Evolutionary conservation across 164 flowering plant genomes (phyloP).

Genomic region (Cinnamomum chago): DNA sequence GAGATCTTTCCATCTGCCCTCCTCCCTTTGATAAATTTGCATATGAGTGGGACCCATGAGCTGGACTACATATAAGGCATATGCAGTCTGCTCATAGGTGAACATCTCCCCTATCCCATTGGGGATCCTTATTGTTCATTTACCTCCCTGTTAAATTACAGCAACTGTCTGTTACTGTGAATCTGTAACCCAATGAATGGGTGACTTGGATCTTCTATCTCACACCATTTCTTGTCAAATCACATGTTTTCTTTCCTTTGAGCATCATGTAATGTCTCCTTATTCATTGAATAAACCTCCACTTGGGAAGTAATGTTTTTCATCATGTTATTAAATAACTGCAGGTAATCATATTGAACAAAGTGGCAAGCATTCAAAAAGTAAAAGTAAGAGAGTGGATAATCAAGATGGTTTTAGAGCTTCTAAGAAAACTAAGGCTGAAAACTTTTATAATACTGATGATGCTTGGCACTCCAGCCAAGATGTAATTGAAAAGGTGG

Average conservation of each 20-base stretch:
- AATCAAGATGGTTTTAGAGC: conserved; percentile 36
- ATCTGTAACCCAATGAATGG: no score
- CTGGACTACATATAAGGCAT: no score
- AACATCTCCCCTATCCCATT: no score
- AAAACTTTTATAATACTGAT: conserved; percentile 20
- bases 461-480: conserved; percentile 38
- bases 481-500: conserved; percentile 15
- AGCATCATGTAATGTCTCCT: neutral
- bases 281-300: neutral
- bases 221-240: neutral
- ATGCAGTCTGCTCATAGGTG: no score
- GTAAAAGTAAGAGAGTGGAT: conserved; percentile 37
- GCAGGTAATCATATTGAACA: conserved; percentile 38
- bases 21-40: no score
- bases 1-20: no score
- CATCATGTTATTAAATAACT: neutral
- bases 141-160: no score
- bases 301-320: neutral
- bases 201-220: no score
- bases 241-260: neutral
- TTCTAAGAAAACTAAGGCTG: conserved; percentile 62
- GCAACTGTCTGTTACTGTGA: no score
- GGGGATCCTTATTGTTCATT: no score
- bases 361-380: conserved; percentile 29
- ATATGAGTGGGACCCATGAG: no score